Percentiles rank a stretch among this genome's conserved stretches.
Conservation (phyloP, 345 rosid species). For the Heritiera littoralis region DNA sequence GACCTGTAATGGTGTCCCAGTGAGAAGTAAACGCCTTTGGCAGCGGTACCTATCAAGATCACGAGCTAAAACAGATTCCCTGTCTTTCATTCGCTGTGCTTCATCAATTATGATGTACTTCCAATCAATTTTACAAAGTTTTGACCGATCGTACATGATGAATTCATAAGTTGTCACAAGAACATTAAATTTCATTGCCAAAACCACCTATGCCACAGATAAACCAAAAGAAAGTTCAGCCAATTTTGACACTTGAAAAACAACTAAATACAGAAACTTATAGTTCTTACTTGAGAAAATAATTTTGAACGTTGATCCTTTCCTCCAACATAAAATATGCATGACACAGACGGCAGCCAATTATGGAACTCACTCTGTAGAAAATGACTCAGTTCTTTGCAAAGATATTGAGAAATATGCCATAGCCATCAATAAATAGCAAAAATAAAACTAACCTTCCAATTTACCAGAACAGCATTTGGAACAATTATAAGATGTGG, state of each 20-base stretch:
- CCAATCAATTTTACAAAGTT: slow-evolving; percentile 98
- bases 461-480: slow-evolving; percentile 96
- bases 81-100: slow-evolving; percentile 99
- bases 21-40: slow-evolving; percentile 97
- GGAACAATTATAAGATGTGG: slow-evolving; percentile 99
- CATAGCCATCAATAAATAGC: background rate
- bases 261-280: background rate
- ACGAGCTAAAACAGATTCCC: slow-evolving; percentile 99
- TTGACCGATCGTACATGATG: slow-evolving; percentile 97
- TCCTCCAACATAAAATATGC: slow-evolving; percentile 91
- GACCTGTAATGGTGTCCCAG: slow-evolving; percentile 99
- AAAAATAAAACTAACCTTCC: slow-evolving; percentile 76
- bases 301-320: slow-evolving; percentile 94
- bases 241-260: slow-evolving; percentile 20
- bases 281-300: slow-evolving; percentile 79
- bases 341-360: slow-evolving; percentile 96
- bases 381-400: slow-evolving; percentile 22
- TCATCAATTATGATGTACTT: slow-evolving; percentile 97
- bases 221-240: slow-evolving; percentile 27
- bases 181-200: slow-evolving; percentile 95
- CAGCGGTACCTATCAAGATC: slow-evolving; percentile 99
- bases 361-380: slow-evolving; percentile 92
- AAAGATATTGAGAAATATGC: slow-evolving; percentile 18
- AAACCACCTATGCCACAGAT: slow-evolving; percentile 67
- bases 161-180: slow-evolving; percentile 98